Percentiles rank a stretch among this genome's conserved stretches.
These are phyloP conservation scores for Xerocomellus dryophilus DNA, from an alignment of 768 basidiomycete genomes.

Conservation along the genomic window DNA sequence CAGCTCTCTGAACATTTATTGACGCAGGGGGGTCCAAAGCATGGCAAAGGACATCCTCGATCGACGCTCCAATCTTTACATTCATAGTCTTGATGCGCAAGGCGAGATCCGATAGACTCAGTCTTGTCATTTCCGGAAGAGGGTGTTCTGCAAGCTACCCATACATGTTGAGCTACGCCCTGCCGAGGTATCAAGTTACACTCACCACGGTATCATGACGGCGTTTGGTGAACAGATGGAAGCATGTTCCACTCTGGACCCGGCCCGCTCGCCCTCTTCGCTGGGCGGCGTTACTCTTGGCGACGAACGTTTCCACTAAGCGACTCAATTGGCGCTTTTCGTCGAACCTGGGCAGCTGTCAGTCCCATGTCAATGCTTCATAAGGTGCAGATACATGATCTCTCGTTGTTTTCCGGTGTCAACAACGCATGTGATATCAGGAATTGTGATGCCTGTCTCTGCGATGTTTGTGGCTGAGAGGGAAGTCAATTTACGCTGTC, in stretches of 20 bases:
- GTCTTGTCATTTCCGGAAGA: slow-evolving; percentile 90
- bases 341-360: slow-evolving; percentile 62
- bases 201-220: slow-evolving; percentile 77
- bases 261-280: slow-evolving; percentile 89
- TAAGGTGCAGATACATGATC: slow-evolving; percentile 59
- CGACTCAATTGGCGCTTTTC: slow-evolving; percentile 96
- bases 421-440: slow-evolving; percentile 95
- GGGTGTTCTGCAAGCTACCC: slow-evolving; percentile 82
- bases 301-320: slow-evolving; percentile 86
- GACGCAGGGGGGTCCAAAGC: slow-evolving; percentile 88
- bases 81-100: slow-evolving; percentile 93
- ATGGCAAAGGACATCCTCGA: slow-evolving; percentile 84
- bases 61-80: slow-evolving; percentile 75
- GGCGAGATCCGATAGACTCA: slow-evolving; percentile 89
- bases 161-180: neutral
- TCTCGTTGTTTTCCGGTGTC: slow-evolving; percentile 93
- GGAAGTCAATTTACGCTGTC: neutral
- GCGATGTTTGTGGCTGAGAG: slow-evolving; percentile 81
- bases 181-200: neutral
- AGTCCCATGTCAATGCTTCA: slow-evolving; percentile 4
- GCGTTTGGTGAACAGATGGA: slow-evolving; percentile 90
- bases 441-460: slow-evolving; percentile 98
- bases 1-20: slow-evolving; percentile 86
- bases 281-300: slow-evolving; percentile 88
- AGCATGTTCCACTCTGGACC: slow-evolving; percentile 85